Evolutionary conservation across 768 basidiomycete species (phyloP).

Genomic region (Psilocybe sp.): DNA sequence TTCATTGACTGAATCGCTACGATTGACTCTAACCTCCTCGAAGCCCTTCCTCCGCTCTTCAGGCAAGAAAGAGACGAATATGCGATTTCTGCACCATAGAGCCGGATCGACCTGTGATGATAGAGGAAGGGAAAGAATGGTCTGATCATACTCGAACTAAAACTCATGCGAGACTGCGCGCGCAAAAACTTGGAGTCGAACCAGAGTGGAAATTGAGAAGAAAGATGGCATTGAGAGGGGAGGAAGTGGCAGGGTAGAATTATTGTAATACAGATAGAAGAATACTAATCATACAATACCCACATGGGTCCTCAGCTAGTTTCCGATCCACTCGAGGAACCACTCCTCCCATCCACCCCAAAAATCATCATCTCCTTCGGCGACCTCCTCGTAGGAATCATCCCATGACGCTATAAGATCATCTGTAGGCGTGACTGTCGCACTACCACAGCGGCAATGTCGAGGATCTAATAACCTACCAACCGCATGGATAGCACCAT

Average conservation of each 20-base stretch:
- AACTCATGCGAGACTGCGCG: constrained; percentile 47
- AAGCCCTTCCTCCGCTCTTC: constrained; percentile 58
- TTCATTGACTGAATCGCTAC: constrained; percentile 8
- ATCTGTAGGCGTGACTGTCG: too few relatives aligned
- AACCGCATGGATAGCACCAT: constrained; percentile 57
- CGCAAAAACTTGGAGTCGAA: constrained; percentile 10
- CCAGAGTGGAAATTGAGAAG: too few relatives aligned
- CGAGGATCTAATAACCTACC: constrained; percentile 38
- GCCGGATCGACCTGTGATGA: constrained; percentile 60
- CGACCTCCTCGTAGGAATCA: constrained; percentile 6
- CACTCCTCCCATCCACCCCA: constrained; percentile 50
- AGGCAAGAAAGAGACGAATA: constrained; percentile 52
- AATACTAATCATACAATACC: not conserved
- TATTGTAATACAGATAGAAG: not conserved
- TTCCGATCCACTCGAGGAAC: constrained; percentile 43
- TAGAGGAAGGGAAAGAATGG: constrained; percentile 54
- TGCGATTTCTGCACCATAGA: constrained; percentile 66
- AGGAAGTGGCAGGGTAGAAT: too few relatives aligned
- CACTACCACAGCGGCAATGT: too few relatives aligned
- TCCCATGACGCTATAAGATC: not conserved
- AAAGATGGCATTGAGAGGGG: too few relatives aligned
- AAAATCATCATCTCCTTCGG: constrained; percentile 6
- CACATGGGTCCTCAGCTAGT: not conserved
- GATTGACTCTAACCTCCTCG: constrained; percentile 1
- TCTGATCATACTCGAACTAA: constrained; percentile 54